Base-by-base conservation (phyloP, 306 rosid genomes). In the Alnus glutinosa region DNA sequence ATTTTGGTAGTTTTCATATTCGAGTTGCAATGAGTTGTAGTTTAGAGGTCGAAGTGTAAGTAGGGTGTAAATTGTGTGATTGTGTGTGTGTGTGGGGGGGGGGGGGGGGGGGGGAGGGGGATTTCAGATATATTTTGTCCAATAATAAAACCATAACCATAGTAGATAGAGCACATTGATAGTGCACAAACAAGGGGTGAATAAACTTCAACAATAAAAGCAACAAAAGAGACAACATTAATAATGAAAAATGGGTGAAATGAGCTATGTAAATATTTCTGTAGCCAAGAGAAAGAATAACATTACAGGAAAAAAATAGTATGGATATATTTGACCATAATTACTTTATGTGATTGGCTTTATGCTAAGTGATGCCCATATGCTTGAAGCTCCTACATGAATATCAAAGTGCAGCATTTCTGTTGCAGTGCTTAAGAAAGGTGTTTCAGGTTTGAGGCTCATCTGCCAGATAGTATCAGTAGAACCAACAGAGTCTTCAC, bases 391-490 rank as follows among this genome's bases (percentile, higher is more conserved):
- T 59, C 19, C 46, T 42, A 42, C 46, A 42, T 42, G 7, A 42
- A 42, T 42, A 42, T 42, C 4, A 42, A 42, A 42, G 46, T 42
- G 46, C 46, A 42, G 46, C 7, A 42, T 16, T 54, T 19, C 52
- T 55, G 30, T 11, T 74, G 59, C 55, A 39, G 12, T 28, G 5
- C 54, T 74, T 57, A 39, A 19, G 9, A 19, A 74, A n/a, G 69
- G 19, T 44, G 7, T 57, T 74, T 59, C 1, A 23, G 69, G 67
- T 10, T 11, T 59, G 39, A 28, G 18, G 67, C 37, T 57, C 54
- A 71, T 46, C 72, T 47, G 75, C 51, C 61, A 72, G 76, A 70
- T 44, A 57, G 64, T 44, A 68, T 28, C 51, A 8, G 13, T 32
- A 12, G 13, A 19, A 36, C 54, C 64, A 39, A 71, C 7, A 10